Evolutionary conservation across 2,329 filamentous ascomycete genomes (phyloP).

Genomic region (Epichloe uncinata): DNA sequence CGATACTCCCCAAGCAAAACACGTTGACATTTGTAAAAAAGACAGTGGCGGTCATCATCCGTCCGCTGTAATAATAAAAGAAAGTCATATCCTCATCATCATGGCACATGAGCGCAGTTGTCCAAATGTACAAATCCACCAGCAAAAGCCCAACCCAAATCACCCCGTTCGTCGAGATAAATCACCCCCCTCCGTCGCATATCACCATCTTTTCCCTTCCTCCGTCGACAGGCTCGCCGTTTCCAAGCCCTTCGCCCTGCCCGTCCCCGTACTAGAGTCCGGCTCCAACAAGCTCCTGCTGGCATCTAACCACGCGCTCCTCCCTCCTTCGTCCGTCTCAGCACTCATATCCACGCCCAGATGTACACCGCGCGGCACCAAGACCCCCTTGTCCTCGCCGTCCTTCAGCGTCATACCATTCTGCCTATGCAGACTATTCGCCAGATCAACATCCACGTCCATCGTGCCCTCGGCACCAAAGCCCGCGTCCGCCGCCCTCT

Average conservation of each 20-base stretch:
- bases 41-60: neutral
- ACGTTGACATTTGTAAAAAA: neutral
- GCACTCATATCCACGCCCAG: conserved; percentile 11
- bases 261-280: conserved; percentile 22
- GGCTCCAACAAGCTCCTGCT: conserved; percentile 24
- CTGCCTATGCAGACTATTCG: conserved; percentile 5
- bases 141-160: no score
- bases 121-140: no score
- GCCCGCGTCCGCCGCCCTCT: conserved; percentile 1
- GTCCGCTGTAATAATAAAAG: no score
- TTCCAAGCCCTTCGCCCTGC: conserved; percentile 21
- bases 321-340: conserved; percentile 13
- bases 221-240: conserved; percentile 24
- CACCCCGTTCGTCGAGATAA: no score
- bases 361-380: conserved; percentile 6
- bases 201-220: conserved; percentile 10
- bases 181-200: neutral
- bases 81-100: neutral
- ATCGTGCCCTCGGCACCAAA: conserved; percentile 9
- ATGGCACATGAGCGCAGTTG: neutral
- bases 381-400: conserved; percentile 5
- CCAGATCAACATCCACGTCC: conserved; percentile 9
- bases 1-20: neutral
- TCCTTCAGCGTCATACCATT: neutral
- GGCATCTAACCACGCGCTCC: conserved; percentile 21